Base-by-base conservation (phyloP, 495 filamentous ascomycete species). In the Penicillium desertorum region DNA sequence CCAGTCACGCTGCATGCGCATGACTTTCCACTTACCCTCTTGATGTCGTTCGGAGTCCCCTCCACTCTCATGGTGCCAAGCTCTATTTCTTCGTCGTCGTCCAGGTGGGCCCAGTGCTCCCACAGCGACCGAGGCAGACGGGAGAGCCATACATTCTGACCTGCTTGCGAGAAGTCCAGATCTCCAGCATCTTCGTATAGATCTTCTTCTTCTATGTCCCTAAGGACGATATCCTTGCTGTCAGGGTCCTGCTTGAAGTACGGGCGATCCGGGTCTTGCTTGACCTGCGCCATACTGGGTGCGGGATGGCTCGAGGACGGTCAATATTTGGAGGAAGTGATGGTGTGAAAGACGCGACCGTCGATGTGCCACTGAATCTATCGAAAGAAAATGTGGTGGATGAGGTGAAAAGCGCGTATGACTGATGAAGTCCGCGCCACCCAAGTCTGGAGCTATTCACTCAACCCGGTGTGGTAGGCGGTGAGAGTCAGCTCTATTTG, bases 131-230 rank as follows among this genome's bases (percentile, higher is more conserved):
- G 81, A 3, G 92, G 91, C 7, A 96, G 76, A 49, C 89, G 84
- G 20, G 88, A 85, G 23, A 97, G 77, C 77, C 87, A 95, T 44
- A 91, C 74, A 53, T 75, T 76, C 48, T 80, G 76, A 17, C 71
- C 73, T 9, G 79, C 75, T 45, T 82, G 76, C 49, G 81, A 80
- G 57, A 96, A 93, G 41, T 89, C 86, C 30, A 96, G 77, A 61
- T 97, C 92, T 49, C 90, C 89, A 5, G 89, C 88, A 70, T 97
- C 92, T 71, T 97, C 92, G 58, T 90, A 90, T 56, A 89, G 76
- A 62, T 91, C 89, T 23, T 92, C 86, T 45, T 91, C 87, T 29
- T 84, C 83, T 39, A 88, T 74, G 45, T 77, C 79, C 23, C 76
- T 78, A 29, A 88, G 83, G 32, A 86, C 79, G 9, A 68, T 57